Evolutionary conservation across 164 flowering plant species (phyloP), one percentile per base, ranked within the genome.

Genomic region (Nymphaea thermarum): DNA sequence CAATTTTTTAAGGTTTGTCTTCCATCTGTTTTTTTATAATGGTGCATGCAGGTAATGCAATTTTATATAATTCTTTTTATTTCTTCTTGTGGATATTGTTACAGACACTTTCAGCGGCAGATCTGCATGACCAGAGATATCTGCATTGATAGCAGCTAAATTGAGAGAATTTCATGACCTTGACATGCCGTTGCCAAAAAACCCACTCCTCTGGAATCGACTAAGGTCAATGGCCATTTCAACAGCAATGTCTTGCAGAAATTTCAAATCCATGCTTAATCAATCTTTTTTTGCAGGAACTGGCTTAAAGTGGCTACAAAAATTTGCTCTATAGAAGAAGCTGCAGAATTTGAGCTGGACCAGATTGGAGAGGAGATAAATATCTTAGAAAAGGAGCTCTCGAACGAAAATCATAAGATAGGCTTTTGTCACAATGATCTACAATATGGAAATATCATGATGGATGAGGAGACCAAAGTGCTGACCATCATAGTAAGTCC

Each of bases 351-450:
- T 71, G 15, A 62, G 59, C 77, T 93, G 78, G 87, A 84, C 65
- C 57, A 43, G 41, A 63, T 90, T 5, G 85, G 81, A 16, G 76
- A 79, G 17, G 95, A 91, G 70, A 82, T 91, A 42, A 25, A 14
- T 59, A 5, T 66, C 64, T 74, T 91, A 62, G 88, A 89, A 76
- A 72, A 76, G 67, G 80, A 77, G 64, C 66, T 86, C 69, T 72
- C 83, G 2, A 59, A 44, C 11, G 80, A 72, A 4, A 5, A 64
- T 65, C 88, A 84, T 67, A 79, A 70, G 18, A 69, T 90, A 41
- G 90, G 88, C 1, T 93, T 93, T 71, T 93, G 98, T 77, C 98
- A 93, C 84, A 93, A 93, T 80, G 98, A 93, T 68, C 73, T 93
- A 74, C 98, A 93, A 66, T 91, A 87, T 76, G 98, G 98, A 43